A percentile compares a stretch with the other conserved stretches of the same genome.
phyloP scores from a whole-genome alignment of 1,139 yeast genomes.

The Saccharomycopsis phalli region DNA sequence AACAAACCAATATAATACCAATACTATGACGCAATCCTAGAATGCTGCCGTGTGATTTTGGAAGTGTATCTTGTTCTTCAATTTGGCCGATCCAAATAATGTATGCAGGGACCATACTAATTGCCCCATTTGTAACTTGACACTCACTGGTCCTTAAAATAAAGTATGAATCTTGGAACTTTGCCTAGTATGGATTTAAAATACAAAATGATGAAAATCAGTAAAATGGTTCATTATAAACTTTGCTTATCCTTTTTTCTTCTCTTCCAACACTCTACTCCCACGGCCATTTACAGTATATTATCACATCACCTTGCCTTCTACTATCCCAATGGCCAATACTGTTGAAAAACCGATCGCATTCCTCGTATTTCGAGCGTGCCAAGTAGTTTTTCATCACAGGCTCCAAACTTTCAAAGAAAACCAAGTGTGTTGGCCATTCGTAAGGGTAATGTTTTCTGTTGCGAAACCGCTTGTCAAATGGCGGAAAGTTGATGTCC shows the following conservation, averaged over 20 bases:
- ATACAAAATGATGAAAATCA: background rate
- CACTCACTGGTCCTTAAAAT: no score
- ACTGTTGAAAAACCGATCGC: conserved; percentile 61
- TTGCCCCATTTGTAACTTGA: no score
- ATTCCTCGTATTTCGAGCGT: conserved; percentile 38
- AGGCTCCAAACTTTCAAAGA: conserved; percentile 57
- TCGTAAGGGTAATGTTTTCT: conserved; percentile 31
- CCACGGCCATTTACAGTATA: conserved; percentile 38
- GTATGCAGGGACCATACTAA: no score
- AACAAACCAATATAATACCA: no score
- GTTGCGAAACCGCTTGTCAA: conserved; percentile 22
- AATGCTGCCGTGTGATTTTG: no score
- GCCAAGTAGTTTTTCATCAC: conserved; percentile 33
- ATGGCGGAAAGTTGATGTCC: conserved; percentile 34
- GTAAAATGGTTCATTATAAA: no score
- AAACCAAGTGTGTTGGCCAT: conserved; percentile 68
- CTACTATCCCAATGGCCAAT: conserved; percentile 83
- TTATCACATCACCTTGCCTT: conserved; percentile 67
- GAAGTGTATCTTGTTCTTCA: no score
- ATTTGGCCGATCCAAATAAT: no score
- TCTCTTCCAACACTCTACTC: conserved; percentile 20
- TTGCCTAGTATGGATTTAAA: background rate
- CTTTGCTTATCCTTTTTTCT: background rate
- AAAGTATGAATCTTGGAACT: background rate
- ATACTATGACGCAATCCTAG: no score